These are phyloP conservation scores for Termitomyces sp. DNA, from an alignment of 768 basidiomycete species.

Conservation along the genomic window DNA sequence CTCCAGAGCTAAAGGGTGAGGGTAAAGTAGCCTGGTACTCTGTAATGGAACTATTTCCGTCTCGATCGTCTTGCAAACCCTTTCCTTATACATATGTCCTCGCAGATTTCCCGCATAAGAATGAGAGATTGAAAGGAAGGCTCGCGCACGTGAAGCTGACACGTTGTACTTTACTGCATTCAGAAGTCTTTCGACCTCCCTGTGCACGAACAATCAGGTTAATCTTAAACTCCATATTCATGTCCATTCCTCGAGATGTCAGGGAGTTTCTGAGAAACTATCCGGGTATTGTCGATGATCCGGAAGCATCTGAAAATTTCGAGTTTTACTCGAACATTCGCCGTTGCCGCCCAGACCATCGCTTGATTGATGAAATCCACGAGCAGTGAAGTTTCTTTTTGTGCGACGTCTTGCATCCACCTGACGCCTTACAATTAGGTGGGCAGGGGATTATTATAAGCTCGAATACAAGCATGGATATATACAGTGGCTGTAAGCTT, in stretches of 20 bases:
- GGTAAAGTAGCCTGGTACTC: too few species aligned
- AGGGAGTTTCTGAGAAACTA: conserved; percentile 55
- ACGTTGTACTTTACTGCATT: background rate
- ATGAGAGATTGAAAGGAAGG: too few species aligned
- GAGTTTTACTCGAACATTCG: conserved; percentile 56
- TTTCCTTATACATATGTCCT: too few species aligned
- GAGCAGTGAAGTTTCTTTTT: conserved; percentile 35
- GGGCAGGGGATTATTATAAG: conserved; percentile 55
- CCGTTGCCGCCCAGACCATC: conserved; percentile 57
- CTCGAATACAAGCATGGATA: conserved; percentile 69
- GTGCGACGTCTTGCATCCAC: background rate
- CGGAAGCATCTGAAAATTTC: conserved; percentile 39
- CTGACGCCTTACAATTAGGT: conserved; percentile 35
- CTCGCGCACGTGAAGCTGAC: too few species aligned
- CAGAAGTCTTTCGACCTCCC: background rate
- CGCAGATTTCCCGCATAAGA: too few species aligned
- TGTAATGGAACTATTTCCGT: too few species aligned
- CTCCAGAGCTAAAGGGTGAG: too few species aligned
- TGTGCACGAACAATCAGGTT: background rate
- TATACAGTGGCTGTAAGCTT: conserved; percentile 74
- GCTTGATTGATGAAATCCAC: conserved; percentile 60
- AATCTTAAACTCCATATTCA: conserved; percentile 10
- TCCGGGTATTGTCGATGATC: conserved; percentile 37
- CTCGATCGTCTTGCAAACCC: too few species aligned
- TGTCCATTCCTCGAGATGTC: conserved; percentile 50